Evolutionary conservation across 2,329 filamentous ascomycete genomes (phyloP), one percentile per base, ranked within the genome.

Genomic region (Aspergillus sojae): DNA sequence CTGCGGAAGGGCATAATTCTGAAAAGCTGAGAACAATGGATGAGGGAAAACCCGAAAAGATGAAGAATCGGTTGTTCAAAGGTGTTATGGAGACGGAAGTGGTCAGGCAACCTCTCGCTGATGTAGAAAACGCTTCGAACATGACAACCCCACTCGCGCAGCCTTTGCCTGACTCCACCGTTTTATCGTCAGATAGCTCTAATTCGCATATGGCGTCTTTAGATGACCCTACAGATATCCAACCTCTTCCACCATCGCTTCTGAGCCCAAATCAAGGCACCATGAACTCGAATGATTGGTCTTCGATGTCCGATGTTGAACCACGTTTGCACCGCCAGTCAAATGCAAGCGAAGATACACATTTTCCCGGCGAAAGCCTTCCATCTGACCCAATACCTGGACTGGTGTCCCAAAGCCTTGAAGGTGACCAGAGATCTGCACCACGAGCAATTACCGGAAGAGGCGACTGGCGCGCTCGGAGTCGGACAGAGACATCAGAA

Each of bases 131-230:
- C 70, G 81, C 81, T 19, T 87, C 85, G 2, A 86, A 85, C 67
- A 79, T 86, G 71, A 80, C 84, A 19, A 87, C 85, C 21, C 85
- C 85, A 32, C 78, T 86, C 59, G 85, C 82, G 6, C 78, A 80
- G 61, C 84, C 85, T 41, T 66, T 81, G n/a, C 76, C 77, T 26
- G 79, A 80, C 65, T 76, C 78, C n/a, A 74, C 79, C 19, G 67
- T 75, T 58, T 71, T 71, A 9, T 75, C 69, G 21, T 70, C 69
- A 58, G 71, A 68, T 34, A 74, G 73, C 58, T 68, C 68, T 43
- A 69, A 69, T 36, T 74, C 73, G 19, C 71, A 72, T 21, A 72
- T 71, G 48, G 69, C 70, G 34, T 74, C 74, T 19, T 58, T 77
- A 23, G 74, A 75, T 23, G 75, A 75, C 32, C 69, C 76, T 23